phyloP scores from a whole-genome alignment of 1,284 basidiomycete species.

The Ceratobasidium sp. region DNA sequence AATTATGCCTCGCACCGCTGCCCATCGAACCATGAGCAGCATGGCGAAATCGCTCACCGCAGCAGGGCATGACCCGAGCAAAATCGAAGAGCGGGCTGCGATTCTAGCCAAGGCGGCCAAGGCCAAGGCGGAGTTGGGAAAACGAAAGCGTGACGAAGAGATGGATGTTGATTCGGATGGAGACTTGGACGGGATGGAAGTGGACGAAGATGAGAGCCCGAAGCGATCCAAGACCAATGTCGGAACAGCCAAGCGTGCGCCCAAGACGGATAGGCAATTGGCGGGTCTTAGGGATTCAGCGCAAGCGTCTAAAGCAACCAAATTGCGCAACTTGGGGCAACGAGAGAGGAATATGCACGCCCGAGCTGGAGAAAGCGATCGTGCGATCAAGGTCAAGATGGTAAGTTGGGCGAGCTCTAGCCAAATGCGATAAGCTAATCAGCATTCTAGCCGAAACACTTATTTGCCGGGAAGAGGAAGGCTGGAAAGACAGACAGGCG shows the following conservation, averaged over 20 bases:
- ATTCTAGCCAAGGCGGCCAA: constrained; percentile 81
- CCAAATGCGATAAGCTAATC: constrained; percentile 12
- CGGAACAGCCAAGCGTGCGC: constrained; percentile 56
- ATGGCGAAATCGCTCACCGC: constrained; percentile 82
- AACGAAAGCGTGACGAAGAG: constrained; percentile 62
- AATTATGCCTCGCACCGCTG: constrained; percentile 84
- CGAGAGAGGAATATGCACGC: constrained; percentile 85
- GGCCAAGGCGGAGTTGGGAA: constrained; percentile 61
- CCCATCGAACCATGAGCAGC: constrained; percentile 85
- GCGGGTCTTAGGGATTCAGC: constrained; percentile 79
- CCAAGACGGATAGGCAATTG: constrained; percentile 76
- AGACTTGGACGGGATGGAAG: constrained; percentile 48
- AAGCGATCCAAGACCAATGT: constrained; percentile 69
- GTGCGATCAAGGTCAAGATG: constrained; percentile 80
- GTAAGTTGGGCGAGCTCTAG: constrained; percentile 51
- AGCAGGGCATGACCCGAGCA: constrained; percentile 88
- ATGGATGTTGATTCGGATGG: constrained; percentile 63
- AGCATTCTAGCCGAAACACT: constrained; percentile 71
- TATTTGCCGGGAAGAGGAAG: constrained; percentile 89
- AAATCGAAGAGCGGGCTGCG: constrained; percentile 86
- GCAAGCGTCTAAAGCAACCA: constrained; percentile 81
- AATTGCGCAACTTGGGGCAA: constrained; percentile 83
- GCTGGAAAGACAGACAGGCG: constrained; percentile 84
- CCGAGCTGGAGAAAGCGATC: constrained; percentile 88
- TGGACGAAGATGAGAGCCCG: constrained; percentile 56